Conservation (phyloP, 2,329 filamentous ascomycete genomes). For the Aurifilum marmelostoma region DNA sequence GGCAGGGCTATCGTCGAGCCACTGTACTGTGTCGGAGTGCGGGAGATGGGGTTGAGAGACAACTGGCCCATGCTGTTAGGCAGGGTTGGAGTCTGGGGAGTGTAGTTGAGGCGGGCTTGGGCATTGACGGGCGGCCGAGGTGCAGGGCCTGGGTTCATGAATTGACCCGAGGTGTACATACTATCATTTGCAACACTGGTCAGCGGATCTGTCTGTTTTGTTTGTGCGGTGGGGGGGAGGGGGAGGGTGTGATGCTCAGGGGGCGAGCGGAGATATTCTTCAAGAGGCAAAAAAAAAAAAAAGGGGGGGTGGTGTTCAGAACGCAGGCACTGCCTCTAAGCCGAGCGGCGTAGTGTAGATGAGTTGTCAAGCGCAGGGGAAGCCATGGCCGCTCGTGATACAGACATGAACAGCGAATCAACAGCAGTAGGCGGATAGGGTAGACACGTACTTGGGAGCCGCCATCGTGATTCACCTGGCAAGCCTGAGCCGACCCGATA, state of each 20-base stretch:
- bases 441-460: slow-evolving; percentile 18
- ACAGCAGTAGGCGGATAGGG: no score
- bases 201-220: slow-evolving; percentile 22
- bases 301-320: slow-evolving; percentile 1
- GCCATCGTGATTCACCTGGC: slow-evolving; percentile 14
- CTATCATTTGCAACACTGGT: slow-evolving; percentile 40
- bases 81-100: slow-evolving; percentile 69
- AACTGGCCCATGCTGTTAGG: slow-evolving; percentile 80
- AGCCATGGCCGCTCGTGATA: background rate
- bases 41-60: slow-evolving; percentile 69
- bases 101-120: slow-evolving; percentile 78
- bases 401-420: background rate
- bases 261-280: background rate
- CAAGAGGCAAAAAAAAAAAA: no score
- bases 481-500: background rate
- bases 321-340: slow-evolving; percentile 11
- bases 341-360: background rate
- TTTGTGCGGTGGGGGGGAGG: no score
- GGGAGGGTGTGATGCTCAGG: slow-evolving; percentile 6
- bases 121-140: slow-evolving; percentile 77
- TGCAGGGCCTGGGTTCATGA: slow-evolving; percentile 97
- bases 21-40: slow-evolving; percentile 65
- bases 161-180: slow-evolving; percentile 66
- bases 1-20: slow-evolving; percentile 74
- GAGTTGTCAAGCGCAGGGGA: background rate